A percentile compares a stretch with the other conserved stretches of the same genome.
Evolutionary conservation across 768 basidiomycete genomes (phyloP).

Genomic region (Termitomyces sp.): DNA sequence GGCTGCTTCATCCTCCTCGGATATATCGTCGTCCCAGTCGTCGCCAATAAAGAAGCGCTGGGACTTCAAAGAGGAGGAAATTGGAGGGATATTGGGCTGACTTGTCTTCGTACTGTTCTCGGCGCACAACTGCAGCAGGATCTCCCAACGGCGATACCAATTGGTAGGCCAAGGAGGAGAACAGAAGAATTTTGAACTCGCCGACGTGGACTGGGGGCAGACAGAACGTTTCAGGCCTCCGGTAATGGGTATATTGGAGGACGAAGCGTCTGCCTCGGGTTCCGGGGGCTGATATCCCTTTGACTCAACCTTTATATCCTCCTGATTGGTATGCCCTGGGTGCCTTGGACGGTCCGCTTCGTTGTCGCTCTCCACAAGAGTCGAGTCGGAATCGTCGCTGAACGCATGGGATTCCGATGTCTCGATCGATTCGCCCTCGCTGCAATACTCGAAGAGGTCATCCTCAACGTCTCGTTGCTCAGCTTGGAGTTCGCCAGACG

Average conservation of each 20-base stretch:
- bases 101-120: constrained; percentile 17
- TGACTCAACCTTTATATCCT: neutral
- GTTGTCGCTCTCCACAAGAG: constrained; percentile 51
- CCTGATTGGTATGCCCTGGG: neutral
- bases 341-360: constrained; percentile 1
- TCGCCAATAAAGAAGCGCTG: constrained; percentile 22
- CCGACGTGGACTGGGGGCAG: constrained; percentile 6
- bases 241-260: neutral
- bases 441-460: constrained; percentile 23
- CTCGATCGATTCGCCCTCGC: constrained; percentile 33
- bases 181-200: constrained; percentile 10
- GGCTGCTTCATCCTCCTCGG: constrained; percentile 14
- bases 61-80: constrained; percentile 7
- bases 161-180: constrained; percentile 36
- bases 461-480: constrained; percentile 21
- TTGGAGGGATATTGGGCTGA: neutral
- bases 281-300: neutral
- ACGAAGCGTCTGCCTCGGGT: neutral
- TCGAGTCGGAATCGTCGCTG: constrained; percentile 56
- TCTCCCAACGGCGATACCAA: constrained; percentile 56
- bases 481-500: constrained; percentile 11
- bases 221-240: neutral
- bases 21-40: constrained; percentile 12
- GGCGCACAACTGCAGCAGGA: constrained; percentile 44
- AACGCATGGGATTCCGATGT: constrained; percentile 32